phyloP scores from a whole-genome alignment of 331 rosid genomes.

The Prunus yedoensis region DNA sequence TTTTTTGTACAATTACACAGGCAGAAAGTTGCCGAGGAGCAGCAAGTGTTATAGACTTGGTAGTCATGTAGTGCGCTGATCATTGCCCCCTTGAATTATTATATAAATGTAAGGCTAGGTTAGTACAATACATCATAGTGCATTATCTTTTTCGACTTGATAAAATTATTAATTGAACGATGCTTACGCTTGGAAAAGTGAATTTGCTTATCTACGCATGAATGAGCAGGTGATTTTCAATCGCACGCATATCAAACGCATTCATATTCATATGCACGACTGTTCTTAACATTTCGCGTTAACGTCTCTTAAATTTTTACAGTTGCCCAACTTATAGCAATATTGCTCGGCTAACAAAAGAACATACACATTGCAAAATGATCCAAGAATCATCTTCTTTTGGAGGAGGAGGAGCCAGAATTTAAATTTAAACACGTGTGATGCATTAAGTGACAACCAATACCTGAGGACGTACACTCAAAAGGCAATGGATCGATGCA shows the following conservation, averaged over 20 bases:
- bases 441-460: slow-evolving; percentile 31
- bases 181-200: too few relatives aligned
- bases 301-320: too few relatives aligned
- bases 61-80: slow-evolving; percentile 8
- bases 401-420: background rate
- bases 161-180: too few relatives aligned
- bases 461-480: slow-evolving; percentile 13
- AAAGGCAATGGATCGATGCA: slow-evolving; percentile 7
- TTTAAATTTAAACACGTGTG: slow-evolving; percentile 24
- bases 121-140: too few relatives aligned
- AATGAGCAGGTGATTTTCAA: too few relatives aligned
- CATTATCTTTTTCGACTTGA: too few relatives aligned
- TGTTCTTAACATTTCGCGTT: background rate
- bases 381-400: background rate
- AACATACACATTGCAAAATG: background rate
- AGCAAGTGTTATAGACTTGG: background rate
- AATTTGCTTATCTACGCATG: too few relatives aligned
- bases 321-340: background rate
- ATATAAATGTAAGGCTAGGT: too few relatives aligned
- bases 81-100: background rate
- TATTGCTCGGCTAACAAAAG: background rate
- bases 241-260: too few relatives aligned
- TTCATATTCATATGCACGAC: too few relatives aligned
- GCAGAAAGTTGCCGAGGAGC: background rate
- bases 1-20: background rate